Conservation (phyloP, 345 rosid genomes). For the Syzygium grande region DNA sequence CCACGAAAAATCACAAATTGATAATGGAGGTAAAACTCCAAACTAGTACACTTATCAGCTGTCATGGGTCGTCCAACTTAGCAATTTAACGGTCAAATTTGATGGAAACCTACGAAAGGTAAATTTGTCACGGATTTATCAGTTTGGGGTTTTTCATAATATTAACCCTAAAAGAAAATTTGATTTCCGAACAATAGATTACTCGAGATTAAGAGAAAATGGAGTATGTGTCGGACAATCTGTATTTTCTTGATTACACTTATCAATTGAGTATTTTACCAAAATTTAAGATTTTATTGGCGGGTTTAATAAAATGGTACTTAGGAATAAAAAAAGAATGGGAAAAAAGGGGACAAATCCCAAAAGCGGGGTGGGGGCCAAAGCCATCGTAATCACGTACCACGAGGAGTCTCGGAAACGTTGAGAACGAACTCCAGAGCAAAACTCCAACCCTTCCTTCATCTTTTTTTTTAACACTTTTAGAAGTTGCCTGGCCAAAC, state of each 20-base stretch:
- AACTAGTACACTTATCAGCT: no score
- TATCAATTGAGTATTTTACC: not conserved
- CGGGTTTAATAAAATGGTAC: not conserved
- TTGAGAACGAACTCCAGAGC: not conserved
- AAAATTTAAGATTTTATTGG: not conserved
- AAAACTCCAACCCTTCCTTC: not conserved
- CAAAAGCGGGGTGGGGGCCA: not conserved
- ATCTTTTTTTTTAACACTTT: not conserved
- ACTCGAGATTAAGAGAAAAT: not conserved
- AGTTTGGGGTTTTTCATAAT: no score
- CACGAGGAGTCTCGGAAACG: not conserved
- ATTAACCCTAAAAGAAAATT: no score
- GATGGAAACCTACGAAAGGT: no score
- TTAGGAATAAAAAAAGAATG: not conserved
- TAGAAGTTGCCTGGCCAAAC: not conserved
- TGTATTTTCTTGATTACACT: not conserved
- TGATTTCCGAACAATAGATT: not conserved
- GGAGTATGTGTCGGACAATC: not conserved
- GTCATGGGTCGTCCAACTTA: no score
- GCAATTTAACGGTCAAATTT: no score
- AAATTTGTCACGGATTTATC: no score
- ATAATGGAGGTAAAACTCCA: no score
- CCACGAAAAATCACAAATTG: no score
- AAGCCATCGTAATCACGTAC: not conserved
- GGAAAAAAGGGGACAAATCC: not conserved